Evolutionary conservation across 2,329 filamentous ascomycete species (phyloP).

Genomic region (Penicillium sp.): DNA sequence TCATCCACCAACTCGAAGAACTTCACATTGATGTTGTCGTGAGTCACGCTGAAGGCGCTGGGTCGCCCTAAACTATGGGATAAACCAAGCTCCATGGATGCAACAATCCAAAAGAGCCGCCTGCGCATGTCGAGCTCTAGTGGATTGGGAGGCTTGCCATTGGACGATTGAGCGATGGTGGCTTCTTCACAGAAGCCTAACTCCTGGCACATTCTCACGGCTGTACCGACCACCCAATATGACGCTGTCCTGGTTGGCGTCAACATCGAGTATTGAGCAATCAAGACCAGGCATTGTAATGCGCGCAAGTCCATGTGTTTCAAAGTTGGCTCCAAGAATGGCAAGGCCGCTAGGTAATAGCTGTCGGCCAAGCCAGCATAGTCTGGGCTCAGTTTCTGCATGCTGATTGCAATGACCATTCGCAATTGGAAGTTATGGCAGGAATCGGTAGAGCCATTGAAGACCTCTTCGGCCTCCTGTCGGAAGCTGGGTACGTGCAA

Average conservation of each 20-base stretch:
- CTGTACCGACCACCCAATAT: slow-evolving; percentile 90
- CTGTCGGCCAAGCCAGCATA: slow-evolving; percentile 94
- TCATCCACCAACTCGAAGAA: slow-evolving; percentile 86
- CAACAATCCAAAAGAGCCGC: slow-evolving; percentile 83
- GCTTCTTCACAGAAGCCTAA: slow-evolving; percentile 86
- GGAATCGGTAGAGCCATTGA: slow-evolving; percentile 72
- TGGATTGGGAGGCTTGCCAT: slow-evolving; percentile 65
- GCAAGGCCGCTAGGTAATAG: slow-evolving; percentile 89
- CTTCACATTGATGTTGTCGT: slow-evolving; percentile 81
- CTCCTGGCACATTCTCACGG: slow-evolving; percentile 84
- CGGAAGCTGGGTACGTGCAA: slow-evolving; percentile 82
- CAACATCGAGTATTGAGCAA: slow-evolving; percentile 87
- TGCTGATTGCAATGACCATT: slow-evolving; percentile 91
- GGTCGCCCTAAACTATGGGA: slow-evolving; percentile 87
- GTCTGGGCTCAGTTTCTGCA: slow-evolving; percentile 86
- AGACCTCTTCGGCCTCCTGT: slow-evolving; percentile 78
- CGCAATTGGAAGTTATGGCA: slow-evolving; percentile 87
- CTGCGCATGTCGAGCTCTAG: slow-evolving; percentile 87
- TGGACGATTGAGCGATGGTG: slow-evolving; percentile 70
- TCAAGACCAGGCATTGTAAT: slow-evolving; percentile 82
- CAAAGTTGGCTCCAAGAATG: slow-evolving; percentile 79
- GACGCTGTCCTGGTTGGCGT: slow-evolving; percentile 90
- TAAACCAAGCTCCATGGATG: slow-evolving; percentile 85
- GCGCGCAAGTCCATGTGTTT: slow-evolving; percentile 88
- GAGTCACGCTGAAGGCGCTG: slow-evolving; percentile 77